A percentile compares a stretch with the other conserved stretches of the same genome.
Evolutionary conservation across 805 yeast species (phyloP).

Genomic region (Metschnikowia orientalis): DNA sequence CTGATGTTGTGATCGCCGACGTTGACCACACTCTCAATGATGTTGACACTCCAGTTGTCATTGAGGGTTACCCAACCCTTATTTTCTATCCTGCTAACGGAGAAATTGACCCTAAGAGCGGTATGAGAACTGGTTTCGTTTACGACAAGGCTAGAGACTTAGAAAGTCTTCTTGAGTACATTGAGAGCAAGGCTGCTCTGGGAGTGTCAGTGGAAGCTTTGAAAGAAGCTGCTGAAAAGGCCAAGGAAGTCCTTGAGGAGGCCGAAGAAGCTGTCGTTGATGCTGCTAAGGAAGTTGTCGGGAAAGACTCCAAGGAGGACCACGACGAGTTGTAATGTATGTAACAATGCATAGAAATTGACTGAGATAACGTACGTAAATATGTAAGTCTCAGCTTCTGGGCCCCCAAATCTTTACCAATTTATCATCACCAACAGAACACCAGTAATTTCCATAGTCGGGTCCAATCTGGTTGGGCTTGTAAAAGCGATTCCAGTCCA

Average conservation of each 20-base stretch:
- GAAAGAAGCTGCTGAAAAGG: slow-evolving; percentile 12
- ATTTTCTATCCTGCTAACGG: slow-evolving; percentile 80
- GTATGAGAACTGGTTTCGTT: slow-evolving; percentile 49
- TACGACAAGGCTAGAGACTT: slow-evolving; percentile 72
- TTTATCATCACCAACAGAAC: slow-evolving; percentile 82
- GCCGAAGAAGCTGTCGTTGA: slow-evolving; percentile 21
- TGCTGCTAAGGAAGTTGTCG: slow-evolving; percentile 15
- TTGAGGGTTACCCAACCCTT: slow-evolving; percentile 90
- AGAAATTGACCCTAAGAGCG: slow-evolving; percentile 37
- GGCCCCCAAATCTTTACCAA: slow-evolving; percentile 64
- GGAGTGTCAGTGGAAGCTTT: slow-evolving; percentile 44
- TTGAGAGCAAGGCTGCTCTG: slow-evolving; percentile 63
- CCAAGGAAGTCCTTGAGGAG: slow-evolving; percentile 24
- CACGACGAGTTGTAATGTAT: slow-evolving; percentile 39
- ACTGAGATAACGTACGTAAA: no score
- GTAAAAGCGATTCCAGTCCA: slow-evolving; percentile 57
- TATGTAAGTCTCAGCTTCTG: neutral
- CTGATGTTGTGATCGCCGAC: slow-evolving; percentile 68
- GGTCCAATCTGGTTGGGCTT: slow-evolving; percentile 15
- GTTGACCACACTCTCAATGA: slow-evolving; percentile 90
- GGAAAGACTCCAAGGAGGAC: slow-evolving; percentile 16
- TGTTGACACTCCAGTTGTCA: slow-evolving; percentile 60
- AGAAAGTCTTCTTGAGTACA: slow-evolving; percentile 64
- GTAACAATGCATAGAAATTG: no score
- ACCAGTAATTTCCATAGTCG: slow-evolving; percentile 54